phyloP scores from a whole-genome alignment of 352 stramenopile species.

The Phytophthora lateralis region DNA sequence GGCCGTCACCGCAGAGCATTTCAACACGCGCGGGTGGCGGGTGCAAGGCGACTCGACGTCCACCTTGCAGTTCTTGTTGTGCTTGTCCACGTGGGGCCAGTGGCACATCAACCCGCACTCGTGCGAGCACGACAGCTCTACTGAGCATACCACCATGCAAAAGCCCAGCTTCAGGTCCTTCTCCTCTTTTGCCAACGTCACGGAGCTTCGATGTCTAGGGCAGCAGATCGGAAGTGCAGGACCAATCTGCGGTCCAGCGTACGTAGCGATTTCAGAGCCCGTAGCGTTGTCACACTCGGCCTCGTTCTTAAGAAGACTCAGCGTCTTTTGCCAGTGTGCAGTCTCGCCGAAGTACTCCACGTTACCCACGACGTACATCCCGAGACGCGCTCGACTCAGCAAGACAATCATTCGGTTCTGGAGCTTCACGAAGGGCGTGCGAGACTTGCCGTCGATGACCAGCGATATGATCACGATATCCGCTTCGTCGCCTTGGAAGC shows the following conservation, averaged over 20 bases:
- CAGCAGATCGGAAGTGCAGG: conserved; percentile 77
- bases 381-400: conserved; percentile 82
- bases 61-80: conserved; percentile 66
- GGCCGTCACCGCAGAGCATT: conserved; percentile 58
- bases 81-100: conserved; percentile 54
- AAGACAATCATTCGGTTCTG: conserved; percentile 92
- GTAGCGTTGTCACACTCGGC: conserved; percentile 47
- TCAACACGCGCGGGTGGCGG: conserved; percentile 53
- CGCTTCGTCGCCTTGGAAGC: conserved; percentile 91
- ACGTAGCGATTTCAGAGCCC: conserved; percentile 39
- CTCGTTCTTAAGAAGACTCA: conserved; percentile 55
- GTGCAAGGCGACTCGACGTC: conserved; percentile 69
- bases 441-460: conserved; percentile 89
- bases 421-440: conserved; percentile 88
- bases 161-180: conserved; percentile 74
- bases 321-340: conserved; percentile 77
- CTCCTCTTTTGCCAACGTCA: conserved; percentile 35
- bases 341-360: conserved; percentile 80
- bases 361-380: conserved; percentile 88
- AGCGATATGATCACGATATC: conserved; percentile 89
- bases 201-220: conserved; percentile 60
- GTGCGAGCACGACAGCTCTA: conserved; percentile 68
- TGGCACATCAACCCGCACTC: conserved; percentile 74
- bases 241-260: conserved; percentile 54
- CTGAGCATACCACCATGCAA: conserved; percentile 71